A percentile compares a stretch with the other conserved stretches of the same genome.
These are phyloP conservation scores for Diplocarpon mali DNA, from an alignment of 2,329 filamentous ascomycete species.

Conservation along the genomic window DNA sequence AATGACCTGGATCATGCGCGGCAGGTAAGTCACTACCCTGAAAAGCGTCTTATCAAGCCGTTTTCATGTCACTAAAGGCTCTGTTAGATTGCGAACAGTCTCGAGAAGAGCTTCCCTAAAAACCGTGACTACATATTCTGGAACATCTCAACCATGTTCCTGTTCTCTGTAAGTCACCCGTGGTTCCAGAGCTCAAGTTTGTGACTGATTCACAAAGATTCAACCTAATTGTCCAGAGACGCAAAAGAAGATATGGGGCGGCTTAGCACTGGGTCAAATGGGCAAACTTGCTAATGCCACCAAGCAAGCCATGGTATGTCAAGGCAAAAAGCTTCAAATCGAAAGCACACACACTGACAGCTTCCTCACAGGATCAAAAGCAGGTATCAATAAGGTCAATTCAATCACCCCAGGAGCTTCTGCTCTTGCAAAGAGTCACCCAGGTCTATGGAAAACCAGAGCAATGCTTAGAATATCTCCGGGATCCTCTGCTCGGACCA, in stretches of 20 bases:
- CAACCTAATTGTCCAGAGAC: constrained; percentile 19
- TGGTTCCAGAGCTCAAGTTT: not conserved
- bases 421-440: constrained; percentile 24
- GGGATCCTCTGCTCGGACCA: constrained; percentile 24
- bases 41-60: not conserved
- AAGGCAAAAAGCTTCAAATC: not conserved
- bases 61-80: not conserved
- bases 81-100: constrained; percentile 25
- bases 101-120: constrained; percentile 26
- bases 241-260: constrained; percentile 23
- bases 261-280: constrained; percentile 22
- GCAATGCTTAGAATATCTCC: constrained; percentile 22
- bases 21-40: constrained; percentile 17
- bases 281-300: constrained; percentile 26
- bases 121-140: constrained; percentile 27
- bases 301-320: constrained; percentile 21
- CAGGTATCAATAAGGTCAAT: constrained; percentile 23
- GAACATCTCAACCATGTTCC: constrained; percentile 25
- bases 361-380: constrained; percentile 16
- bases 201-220: constrained; percentile 15
- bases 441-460: constrained; percentile 18
- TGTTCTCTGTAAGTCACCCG: constrained; percentile 22
- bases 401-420: constrained; percentile 27
- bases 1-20: constrained; percentile 27
- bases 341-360: not conserved